Base-by-base conservation (phyloP, 257 asterid species). In the Solanum rostratum region DNA sequence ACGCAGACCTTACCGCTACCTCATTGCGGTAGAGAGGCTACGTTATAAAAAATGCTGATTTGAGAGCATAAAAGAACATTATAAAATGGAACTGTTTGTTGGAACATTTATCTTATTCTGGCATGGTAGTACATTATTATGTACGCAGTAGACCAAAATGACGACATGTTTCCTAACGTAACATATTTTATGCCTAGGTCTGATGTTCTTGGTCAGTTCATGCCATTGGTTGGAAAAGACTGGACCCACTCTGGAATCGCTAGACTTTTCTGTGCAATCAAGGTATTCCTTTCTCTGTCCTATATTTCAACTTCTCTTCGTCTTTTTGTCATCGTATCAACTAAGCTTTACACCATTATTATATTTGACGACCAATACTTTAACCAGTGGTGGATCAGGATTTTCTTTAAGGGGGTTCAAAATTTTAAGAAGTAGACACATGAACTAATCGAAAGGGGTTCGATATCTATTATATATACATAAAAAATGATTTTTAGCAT, bases 241-340 rank as follows among this genome's bases (percentile, higher is more conserved):
- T 97, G 99, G 99, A 94, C 99, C 3, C 99, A 97, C 87, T 85
- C 98, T 79, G 99, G 99, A 87, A 94, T 97, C 54, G 99, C 99
- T 88, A 97, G 95, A 71, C 99, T 97, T 86, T 97, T 95, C 91
- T 95, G 92, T 79, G 99, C 99, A 65, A 97, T 97, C 88, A 97
- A 97, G 99, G 99, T 97, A 91, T 54, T 86, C 79, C 43, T 45
- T 88, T 46, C 54, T 49, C 24, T 57, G 70, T 85, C 79, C 53
- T 43, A 60, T 82, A 60, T 78, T 49, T 24, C 18, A 55, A 43
- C 33, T 68, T 71, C 73, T 65, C 71, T 62, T 55, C 12, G 84
- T 63, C 85, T 80, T 85, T 37, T 60, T 24, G 82, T 49, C 16
- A 15, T 76, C 62, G 2, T 37, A 76, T 76, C 82, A 24, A 24